phyloP scores from a whole-genome alignment of 768 basidiomycete species.

The Lactarius sp. region DNA sequence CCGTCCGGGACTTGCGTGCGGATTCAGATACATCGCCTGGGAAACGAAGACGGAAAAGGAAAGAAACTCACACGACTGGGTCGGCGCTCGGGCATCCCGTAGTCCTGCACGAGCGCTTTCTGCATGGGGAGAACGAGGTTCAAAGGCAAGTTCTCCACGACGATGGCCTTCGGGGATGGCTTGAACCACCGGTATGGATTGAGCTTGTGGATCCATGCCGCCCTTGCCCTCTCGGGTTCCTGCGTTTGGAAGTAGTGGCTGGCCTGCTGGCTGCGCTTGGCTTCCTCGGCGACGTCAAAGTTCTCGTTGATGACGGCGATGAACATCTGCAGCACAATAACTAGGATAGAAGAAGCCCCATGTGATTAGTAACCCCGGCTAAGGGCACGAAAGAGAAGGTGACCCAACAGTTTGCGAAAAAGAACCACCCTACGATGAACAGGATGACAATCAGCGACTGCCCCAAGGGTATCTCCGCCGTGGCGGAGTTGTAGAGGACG shows the following conservation, averaged over 20 bases:
- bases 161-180: constrained; percentile 65
- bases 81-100: constrained; percentile 35
- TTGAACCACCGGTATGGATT: constrained; percentile 89
- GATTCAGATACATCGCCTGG: neutral
- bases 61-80: constrained; percentile 31
- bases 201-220: constrained; percentile 65
- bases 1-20: neutral
- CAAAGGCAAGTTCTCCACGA: constrained; percentile 65
- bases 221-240: constrained; percentile 40
- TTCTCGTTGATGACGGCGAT: constrained; percentile 97
- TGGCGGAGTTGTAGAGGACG: constrained; percentile 57
- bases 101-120: constrained; percentile 64
- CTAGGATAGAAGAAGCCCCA: constrained; percentile 36
- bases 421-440: constrained; percentile 78
- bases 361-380: constrained; percentile 4
- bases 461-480: constrained; percentile 55
- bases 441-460: constrained; percentile 68
- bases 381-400: neutral
- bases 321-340: constrained; percentile 92
- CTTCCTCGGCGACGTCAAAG: constrained; percentile 87
- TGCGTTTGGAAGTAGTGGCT: constrained; percentile 61
- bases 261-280: constrained; percentile 78
- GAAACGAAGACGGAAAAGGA: neutral
- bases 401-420: constrained; percentile 85
- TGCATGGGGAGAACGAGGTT: constrained; percentile 76